Evolutionary conservation across 2,329 filamentous ascomycete species (phyloP), one percentile per base, ranked within the genome.

Genomic region (Hypocrella siamensis): DNA sequence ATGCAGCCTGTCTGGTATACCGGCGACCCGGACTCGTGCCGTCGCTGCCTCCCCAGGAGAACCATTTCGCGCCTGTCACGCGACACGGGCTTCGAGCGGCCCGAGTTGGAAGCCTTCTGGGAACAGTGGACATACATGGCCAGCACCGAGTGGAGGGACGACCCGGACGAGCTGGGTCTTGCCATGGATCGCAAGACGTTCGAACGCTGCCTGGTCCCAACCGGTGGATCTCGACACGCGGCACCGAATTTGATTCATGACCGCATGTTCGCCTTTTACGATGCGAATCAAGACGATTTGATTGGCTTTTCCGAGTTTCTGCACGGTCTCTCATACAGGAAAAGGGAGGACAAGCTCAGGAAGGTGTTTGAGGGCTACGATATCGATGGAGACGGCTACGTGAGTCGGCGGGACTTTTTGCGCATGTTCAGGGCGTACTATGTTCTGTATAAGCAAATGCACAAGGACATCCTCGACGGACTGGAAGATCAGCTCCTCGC

Each of bases 71-170:
- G 75, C 36, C 64, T 86, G 33, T 72, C 73, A 19, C 66, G 66
- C 33, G 76, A 82, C 38, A 85, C 80, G 0, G 75, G 75, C 14
- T 82, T 92, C 53, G 85, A 94, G 47, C 71, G 79, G 18, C 79
- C 84, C 2, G 84, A 93, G 52, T 62, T 98, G 5, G 88, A 96
- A 55, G 88, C 86, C 6, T 72, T 93, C 26, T 96, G 86, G 78
- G 88, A 96, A 47, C 88, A 96, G 48, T 98, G 93, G 69, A 86
- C 82, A 5, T 94, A 86, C 51, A 77, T 94, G 55, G 88, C 88
- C 26, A 88, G 81, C 42, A 78, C 77, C 5, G 77, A 88, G 48
- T 93, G 80, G 79, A 61, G 73, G 21, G 70, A 79, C 14, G 88
- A 96, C 48, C 81, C 84, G 0, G 75, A 81, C 43, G 69, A 76